Evolutionary conservation across 306 rosid species (phyloP), one percentile per base, ranked within the genome.

Genomic region (Corylus avellana): DNA sequence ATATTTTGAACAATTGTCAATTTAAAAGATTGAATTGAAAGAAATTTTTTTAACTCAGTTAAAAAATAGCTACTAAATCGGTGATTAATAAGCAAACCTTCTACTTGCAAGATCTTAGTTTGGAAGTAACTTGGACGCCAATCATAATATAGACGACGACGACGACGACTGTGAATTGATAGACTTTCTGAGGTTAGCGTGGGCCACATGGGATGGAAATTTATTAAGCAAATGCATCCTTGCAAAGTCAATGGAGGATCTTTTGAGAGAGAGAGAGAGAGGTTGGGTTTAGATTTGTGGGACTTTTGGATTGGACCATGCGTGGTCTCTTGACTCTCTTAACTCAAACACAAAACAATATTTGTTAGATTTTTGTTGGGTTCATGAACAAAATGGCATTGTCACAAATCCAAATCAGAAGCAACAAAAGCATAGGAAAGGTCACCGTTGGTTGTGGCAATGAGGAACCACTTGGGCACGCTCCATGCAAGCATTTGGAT

Each of bases 111-210:
- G 72, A 29, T 85, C 84, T 87, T 81, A 42, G 85, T 39, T 83
- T 76, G 70, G 76, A 86, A 88, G 85, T 81, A 82, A 88, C 87
- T 87, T 86, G 70, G 77, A 27, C 72, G 27, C 70, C 77, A 87
- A 82, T 88, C 86, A 54, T 70, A 68, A 68, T 75, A 72, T 79
- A 70, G 78, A 2, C 35, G 78, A 84, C 76, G 83, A 81, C 73
- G 78, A 32, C 35, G 78, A 84, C 76, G 83, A 81, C 73, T 78
- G 46, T 67, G 75, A 81, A 48, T 49, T 55, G 69, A 75, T 61
- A 57, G 86, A 55, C 76, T 77, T 83, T 72, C 70, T 48, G 51
- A 71, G 61, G 63, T 48, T 76, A 77, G 63, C 63, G 54, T 79
- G 86, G 62, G 29, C 86, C 89, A 80, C 76, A 54, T 66, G 81